Base-by-base conservation (phyloP, 2,329 filamentous ascomycete species). In the Aplosporella prunicola region DNA sequence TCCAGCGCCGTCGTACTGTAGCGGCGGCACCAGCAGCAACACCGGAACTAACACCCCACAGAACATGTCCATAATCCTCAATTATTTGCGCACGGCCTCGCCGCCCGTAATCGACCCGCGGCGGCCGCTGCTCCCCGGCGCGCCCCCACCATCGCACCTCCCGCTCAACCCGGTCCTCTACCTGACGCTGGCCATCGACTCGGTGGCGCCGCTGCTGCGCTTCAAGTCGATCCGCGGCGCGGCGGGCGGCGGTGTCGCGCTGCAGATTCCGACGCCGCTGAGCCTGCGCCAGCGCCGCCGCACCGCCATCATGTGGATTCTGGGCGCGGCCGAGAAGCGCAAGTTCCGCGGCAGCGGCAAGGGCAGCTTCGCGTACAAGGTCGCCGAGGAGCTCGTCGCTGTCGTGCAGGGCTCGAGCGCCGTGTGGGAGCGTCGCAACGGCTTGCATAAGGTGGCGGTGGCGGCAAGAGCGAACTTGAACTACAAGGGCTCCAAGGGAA, bases 131-230 rank as follows among this genome's bases (percentile, higher is more conserved):
- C 67, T 89, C 22, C 82, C 86, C 2, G 83, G 83, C 40, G 71
- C 80, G 2, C 85, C 88, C 1, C 83, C 87, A 1, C 69, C 83
- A 16, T 67, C 73, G 4, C 80, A 89, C 50, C 80, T 98, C 8
- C 87, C 91, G 3, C 76, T 94, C 20, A 84, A 95, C 61, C 91
- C 91, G 2, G 72, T 93, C 38, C 74, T 84, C 38, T 98, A 96
- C 66, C 78, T 98, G 32, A 85, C 82, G 9, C 72, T 93, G 20
- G 87, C 88, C 20, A 79, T 98, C 52, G 91, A 98, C 69, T 93
- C 85, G 8, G 81, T 98, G 16, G 85, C 88, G 2, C 91, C 91
- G 8, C 72, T 98, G 11, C 68, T 98, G 53, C 80, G 82, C 47
- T 79, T 98, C 53, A 76, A 78, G 38, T 73, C 74, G 43, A 74